These are phyloP conservation scores for Talaromyces ruber DNA, from an alignment of 495 filamentous ascomycete genomes.

Conservation along the genomic window DNA sequence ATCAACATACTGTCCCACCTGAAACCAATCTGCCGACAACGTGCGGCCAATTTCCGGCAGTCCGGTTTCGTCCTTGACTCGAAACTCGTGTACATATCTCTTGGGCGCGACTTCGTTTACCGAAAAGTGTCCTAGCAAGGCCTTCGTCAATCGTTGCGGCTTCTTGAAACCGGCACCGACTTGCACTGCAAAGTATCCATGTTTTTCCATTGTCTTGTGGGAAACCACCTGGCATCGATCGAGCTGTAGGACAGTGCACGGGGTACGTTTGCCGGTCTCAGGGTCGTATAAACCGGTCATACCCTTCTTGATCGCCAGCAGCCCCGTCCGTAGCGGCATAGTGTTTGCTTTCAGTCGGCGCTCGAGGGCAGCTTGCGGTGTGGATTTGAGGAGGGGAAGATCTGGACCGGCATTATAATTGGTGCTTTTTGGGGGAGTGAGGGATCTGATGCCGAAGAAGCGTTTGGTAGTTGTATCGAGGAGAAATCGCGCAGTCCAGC, in stretches of 20 bases:
- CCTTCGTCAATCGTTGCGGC: constrained; percentile 63
- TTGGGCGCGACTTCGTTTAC: constrained; percentile 72
- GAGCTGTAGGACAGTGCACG: constrained; percentile 90
- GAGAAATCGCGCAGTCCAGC: constrained; percentile 2
- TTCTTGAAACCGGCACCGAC: constrained; percentile 74
- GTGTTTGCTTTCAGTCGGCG: constrained; percentile 67
- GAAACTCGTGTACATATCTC: constrained; percentile 74
- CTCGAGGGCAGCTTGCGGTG: constrained; percentile 68
- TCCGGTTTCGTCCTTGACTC: constrained; percentile 62
- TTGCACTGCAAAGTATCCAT: constrained; percentile 92
- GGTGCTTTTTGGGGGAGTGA: constrained; percentile 37
- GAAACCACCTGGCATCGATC: constrained; percentile 83
- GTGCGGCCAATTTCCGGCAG: constrained; percentile 62
- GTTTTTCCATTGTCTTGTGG: constrained; percentile 66
- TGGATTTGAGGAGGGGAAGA: constrained; percentile 53
- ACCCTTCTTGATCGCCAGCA: constrained; percentile 81
- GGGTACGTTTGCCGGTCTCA: constrained; percentile 62
- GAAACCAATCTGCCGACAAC: constrained; percentile 78
- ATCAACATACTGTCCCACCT: constrained; percentile 85
- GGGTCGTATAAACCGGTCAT: constrained; percentile 86
- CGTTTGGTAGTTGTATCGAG: constrained; percentile 15
- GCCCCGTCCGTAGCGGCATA: constrained; percentile 72
- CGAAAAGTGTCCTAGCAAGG: constrained; percentile 79
- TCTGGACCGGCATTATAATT: constrained; percentile 36
- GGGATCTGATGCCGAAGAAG: constrained; percentile 39